Conservation (phyloP, 2,329 filamentous ascomycete species). For the Diaporthe vexans region DNA sequence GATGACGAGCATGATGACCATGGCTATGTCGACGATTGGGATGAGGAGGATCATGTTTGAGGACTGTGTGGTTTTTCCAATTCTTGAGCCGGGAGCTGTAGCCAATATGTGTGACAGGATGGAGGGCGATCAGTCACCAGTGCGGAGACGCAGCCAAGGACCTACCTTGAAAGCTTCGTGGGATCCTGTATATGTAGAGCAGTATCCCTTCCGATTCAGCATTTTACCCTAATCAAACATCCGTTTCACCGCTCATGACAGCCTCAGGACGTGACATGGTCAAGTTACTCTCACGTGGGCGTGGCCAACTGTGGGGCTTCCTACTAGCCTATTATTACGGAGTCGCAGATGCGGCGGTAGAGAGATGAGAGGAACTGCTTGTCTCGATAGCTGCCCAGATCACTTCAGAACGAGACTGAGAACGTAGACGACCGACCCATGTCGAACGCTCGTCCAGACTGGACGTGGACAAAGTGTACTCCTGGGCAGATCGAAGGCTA, state of each 20-base stretch:
- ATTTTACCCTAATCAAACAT: slow-evolving; percentile 12
- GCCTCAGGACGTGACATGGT: slow-evolving; percentile 4
- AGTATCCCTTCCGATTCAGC: slow-evolving; percentile 32
- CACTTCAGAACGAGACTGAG: too few relatives aligned
- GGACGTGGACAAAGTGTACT: too few relatives aligned
- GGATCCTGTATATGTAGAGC: slow-evolving; percentile 34
- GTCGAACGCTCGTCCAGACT: background rate
- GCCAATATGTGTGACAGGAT: background rate
- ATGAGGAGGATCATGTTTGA: background rate
- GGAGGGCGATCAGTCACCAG: background rate
- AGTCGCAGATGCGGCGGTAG: too few relatives aligned
- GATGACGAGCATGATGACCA: background rate
- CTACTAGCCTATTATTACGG: background rate
- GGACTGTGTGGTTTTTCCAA: background rate
- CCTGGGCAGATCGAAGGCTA: background rate
- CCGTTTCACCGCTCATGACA: background rate
- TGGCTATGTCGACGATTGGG: slow-evolving; percentile 26
- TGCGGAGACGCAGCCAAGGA: slow-evolving; percentile 30
- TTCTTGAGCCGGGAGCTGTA: background rate
- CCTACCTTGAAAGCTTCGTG: slow-evolving; percentile 29
- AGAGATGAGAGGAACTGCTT: too few relatives aligned
- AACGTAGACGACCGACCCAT: too few relatives aligned
- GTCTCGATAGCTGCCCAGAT: too few relatives aligned
- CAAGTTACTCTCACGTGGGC: background rate
- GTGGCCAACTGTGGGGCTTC: background rate